Base-by-base conservation (phyloP, 2,329 filamentous ascomycete genomes). In the Pseudogymnoascus sp. region DNA sequence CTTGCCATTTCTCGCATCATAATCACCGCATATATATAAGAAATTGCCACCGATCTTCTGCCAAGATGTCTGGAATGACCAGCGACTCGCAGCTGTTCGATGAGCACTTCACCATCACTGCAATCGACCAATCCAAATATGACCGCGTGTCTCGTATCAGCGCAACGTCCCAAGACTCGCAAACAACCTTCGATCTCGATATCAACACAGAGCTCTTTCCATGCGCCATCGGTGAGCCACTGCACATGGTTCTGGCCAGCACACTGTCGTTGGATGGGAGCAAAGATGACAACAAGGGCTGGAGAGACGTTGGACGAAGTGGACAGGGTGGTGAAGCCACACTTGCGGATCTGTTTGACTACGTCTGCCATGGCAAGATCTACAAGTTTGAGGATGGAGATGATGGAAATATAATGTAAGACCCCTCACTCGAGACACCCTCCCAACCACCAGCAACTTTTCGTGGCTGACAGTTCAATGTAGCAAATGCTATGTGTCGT, bases 181-280 rank as follows among this genome's bases (percentile, higher is more conserved):
- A 85, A 68, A 90, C 90, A 31, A 83, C 85, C 68, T 87, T 98
- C 80, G 88, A 86, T 5, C 89, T 99, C 66, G 95, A 99, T 79
- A 87, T 98, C 78, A 97, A 98, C 81, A 89, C 86, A 65, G 93
- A 99, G 78, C 85, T 99, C 6, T 97, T 95, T 77, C 90, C 90
- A 1, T 85, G 90, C 71, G 76, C 80, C 41, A 79, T 86, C 7
- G 90, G 89, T 74, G 93, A 96, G 70, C 88, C 83, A 13, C 77
- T 99, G 65, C 88, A 90, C 68, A 81, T 97, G 68, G 87, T 93
- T 10, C 81, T 99, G 63, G 92, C 93, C 14, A 92, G 89, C 4
- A 95, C 92, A 16, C 82, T 99, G 64, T 86, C 90, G 63, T 84
- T 97, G 60, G 95, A 98, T 75, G 95, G 95, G 68, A 85, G 80